A percentile compares a stretch with the other conserved stretches of the same genome.
phyloP scores from a whole-genome alignment of 352 stramenopile genomes.

The Pythium plurisporium region DNA sequence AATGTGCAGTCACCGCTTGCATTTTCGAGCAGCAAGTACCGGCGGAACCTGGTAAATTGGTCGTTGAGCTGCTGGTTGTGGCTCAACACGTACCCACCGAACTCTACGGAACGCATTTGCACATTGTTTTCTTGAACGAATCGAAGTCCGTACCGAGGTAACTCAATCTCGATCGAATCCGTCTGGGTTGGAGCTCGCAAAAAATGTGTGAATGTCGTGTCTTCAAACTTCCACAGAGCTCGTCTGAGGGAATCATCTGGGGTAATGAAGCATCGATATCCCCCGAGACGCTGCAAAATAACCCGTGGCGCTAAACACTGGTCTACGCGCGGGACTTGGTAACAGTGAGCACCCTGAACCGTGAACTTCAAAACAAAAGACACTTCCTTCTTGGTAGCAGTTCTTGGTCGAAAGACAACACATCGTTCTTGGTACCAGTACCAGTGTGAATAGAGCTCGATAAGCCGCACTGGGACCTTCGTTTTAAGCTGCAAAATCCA shows the following conservation, averaged over 20 bases:
- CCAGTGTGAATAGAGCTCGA: conserved; percentile 46
- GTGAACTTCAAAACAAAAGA: conserved; percentile 26
- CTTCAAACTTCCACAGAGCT: conserved; percentile 38
- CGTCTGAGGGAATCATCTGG: neutral
- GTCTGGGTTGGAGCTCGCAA: conserved; percentile 9
- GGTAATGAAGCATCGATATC: conserved; percentile 11
- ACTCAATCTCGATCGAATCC: conserved; percentile 28
- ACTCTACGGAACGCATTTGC: conserved; percentile 30
- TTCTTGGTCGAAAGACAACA: conserved; percentile 32
- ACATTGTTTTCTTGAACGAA: conserved; percentile 24
- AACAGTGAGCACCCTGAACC: conserved; percentile 9
- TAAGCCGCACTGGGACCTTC: conserved; percentile 26
- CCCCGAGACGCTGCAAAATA: conserved; percentile 1
- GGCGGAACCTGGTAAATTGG: conserved; percentile 32
- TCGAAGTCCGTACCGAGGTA: conserved; percentile 40
- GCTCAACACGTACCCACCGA: conserved; percentile 34
- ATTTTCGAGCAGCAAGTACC: conserved; percentile 27
- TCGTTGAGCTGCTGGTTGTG: conserved; percentile 35
- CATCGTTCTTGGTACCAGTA: conserved; percentile 40
- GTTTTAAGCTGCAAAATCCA: conserved; percentile 26
- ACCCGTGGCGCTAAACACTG: neutral
- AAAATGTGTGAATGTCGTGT: conserved; percentile 27
- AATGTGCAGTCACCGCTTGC: neutral
- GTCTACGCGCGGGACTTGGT: conserved; percentile 7
- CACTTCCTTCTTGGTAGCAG: conserved; percentile 8